Evolutionary conservation across 192 early-diverging fungal genomes (phyloP).

Genomic region (Entomortierella lignicola): DNA sequence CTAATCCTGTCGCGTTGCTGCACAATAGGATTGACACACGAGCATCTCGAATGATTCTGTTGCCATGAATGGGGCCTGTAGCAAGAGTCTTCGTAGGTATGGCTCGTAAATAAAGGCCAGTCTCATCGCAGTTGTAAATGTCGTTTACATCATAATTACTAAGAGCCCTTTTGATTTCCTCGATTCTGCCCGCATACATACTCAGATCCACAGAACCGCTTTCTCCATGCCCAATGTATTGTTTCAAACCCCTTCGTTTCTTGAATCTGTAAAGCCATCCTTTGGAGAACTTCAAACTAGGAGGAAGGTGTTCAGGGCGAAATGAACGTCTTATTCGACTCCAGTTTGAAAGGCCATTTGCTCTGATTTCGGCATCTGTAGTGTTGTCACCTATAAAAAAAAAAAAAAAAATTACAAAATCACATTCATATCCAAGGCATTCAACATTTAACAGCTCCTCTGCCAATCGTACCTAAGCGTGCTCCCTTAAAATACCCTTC

Average conservation of each 20-base stretch:
- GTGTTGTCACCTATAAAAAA: too few relatives aligned
- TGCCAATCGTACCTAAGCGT: too few relatives aligned
- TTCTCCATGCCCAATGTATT: background rate
- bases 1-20: too few relatives aligned
- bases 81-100: background rate
- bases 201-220: constrained; percentile 5
- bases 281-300: background rate
- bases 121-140: constrained; percentile 28
- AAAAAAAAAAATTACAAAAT: too few relatives aligned
- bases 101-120: constrained; percentile 4
- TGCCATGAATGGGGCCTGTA: background rate
- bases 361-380: too few relatives aligned
- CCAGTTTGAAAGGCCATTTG: too few relatives aligned
- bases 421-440: too few relatives aligned
- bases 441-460: too few relatives aligned
- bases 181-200: background rate
- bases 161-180: background rate
- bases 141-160: background rate
- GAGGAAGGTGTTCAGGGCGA: too few relatives aligned
- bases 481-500: too few relatives aligned
- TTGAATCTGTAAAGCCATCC: constrained; percentile 10
- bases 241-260: background rate
- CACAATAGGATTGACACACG: too few relatives aligned
- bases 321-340: too few relatives aligned
- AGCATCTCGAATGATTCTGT: background rate